Evolutionary conservation across 1,284 basidiomycete genomes (phyloP).

Genomic region (Cutaneotrichosporon arboriforme): DNA sequence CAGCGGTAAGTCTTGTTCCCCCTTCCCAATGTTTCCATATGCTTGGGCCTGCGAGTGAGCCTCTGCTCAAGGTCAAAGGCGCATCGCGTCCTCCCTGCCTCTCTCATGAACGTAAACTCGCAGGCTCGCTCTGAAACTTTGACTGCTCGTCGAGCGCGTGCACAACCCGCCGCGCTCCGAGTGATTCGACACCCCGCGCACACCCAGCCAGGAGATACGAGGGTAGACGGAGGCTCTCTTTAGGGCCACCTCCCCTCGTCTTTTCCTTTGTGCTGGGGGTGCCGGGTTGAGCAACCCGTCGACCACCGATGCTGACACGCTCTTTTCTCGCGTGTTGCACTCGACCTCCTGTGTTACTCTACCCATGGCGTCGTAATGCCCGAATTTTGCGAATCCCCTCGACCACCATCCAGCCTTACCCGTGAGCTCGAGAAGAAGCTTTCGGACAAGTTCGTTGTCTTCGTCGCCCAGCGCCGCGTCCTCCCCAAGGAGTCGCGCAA

Average conservation of each 20-base stretch:
- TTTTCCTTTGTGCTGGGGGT: constrained; percentile 14
- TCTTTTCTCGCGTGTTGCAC: not conserved
- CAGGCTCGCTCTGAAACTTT: not conserved
- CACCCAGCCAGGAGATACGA: constrained; percentile 11
- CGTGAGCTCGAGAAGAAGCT: constrained; percentile 99
- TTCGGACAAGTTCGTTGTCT: constrained; percentile 90
- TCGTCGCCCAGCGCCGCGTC: constrained; percentile 97
- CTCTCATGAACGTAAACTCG: not conserved
- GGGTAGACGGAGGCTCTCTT: constrained; percentile 49
- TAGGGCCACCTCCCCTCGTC: constrained; percentile 46
- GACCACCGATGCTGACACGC: constrained; percentile 17
- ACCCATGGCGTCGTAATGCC: constrained; percentile 20
- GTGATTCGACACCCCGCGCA: constrained; percentile 3
- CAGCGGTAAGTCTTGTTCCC: constrained; percentile 64
- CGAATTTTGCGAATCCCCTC: constrained; percentile 8
- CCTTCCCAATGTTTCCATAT: no score
- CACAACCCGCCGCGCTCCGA: not conserved
- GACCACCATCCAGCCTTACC: constrained; percentile 69
- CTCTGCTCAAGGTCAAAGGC: not conserved
- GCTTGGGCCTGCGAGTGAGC: not conserved
- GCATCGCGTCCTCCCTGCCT: not conserved
- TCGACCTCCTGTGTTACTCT: constrained; percentile 6
- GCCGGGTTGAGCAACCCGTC: constrained; percentile 10
- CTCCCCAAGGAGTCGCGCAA: constrained; percentile 94
- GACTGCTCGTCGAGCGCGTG: not conserved